These are phyloP conservation scores for Aspergillus terreus DNA, from an alignment of 2,329 filamentous ascomycete species.

Conservation along the genomic window DNA sequence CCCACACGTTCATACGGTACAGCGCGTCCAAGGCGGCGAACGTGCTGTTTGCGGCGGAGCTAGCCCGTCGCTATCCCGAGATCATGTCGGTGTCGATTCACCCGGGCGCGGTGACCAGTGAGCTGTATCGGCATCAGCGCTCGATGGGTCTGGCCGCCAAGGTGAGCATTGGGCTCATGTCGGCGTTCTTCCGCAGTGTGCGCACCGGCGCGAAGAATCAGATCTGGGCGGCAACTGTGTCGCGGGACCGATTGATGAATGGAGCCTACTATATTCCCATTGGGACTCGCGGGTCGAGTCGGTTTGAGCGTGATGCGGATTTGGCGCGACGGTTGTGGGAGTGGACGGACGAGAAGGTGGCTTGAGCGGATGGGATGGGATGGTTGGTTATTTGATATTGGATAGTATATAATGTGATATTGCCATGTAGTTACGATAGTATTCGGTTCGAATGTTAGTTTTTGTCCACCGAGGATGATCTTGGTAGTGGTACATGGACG, in stretches of 20 bases:
- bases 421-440: not conserved
- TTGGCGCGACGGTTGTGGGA: slow-evolving; percentile 39
- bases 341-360: slow-evolving; percentile 40
- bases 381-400: not conserved
- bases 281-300: slow-evolving; percentile 27
- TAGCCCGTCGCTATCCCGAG: slow-evolving; percentile 43
- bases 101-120: slow-evolving; percentile 45
- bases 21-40: slow-evolving; percentile 51
- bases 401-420: not conserved
- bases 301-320: slow-evolving; percentile 28
- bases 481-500: too few species aligned
- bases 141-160: slow-evolving; percentile 21
- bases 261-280: slow-evolving; percentile 43
- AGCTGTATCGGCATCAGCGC: slow-evolving; percentile 34
- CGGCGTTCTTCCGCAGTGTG: slow-evolving; percentile 28
- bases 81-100: slow-evolving; percentile 48
- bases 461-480: too few species aligned
- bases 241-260: slow-evolving; percentile 29
- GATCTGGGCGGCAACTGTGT: slow-evolving; percentile 38
- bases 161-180: slow-evolving; percentile 17
- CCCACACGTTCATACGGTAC: slow-evolving; percentile 46
- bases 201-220: slow-evolving; percentile 38
- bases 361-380: not conserved
- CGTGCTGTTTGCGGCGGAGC: slow-evolving; percentile 44
- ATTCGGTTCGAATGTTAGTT: too few species aligned